Evolutionary conservation across 306 rosid genomes (phyloP).

Genomic region (Rosa chinensis): DNA sequence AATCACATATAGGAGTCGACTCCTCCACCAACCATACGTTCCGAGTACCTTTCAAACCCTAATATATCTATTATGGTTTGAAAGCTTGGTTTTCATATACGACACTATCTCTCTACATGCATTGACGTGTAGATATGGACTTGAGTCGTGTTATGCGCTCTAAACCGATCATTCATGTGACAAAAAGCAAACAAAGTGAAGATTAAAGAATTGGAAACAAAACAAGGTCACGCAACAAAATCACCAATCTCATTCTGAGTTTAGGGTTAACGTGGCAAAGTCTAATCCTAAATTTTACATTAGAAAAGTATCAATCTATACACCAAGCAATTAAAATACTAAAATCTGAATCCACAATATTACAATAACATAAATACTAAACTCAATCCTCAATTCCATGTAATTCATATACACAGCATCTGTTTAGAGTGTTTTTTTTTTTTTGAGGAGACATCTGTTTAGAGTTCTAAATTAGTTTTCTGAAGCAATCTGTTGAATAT

Average conservation of each 20-base stretch:
- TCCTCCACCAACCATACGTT: background rate
- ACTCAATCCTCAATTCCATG: no score
- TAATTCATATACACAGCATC: no score
- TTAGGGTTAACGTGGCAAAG: constrained; percentile 25
- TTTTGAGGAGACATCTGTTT: background rate
- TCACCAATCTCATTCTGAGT: constrained; percentile 23
- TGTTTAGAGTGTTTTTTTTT: background rate
- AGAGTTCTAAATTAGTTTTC: background rate
- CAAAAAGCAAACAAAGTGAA: constrained; percentile 3
- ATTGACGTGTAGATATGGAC: constrained; percentile 23
- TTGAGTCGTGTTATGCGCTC: constrained; percentile 34
- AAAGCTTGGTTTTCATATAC: constrained; percentile 24
- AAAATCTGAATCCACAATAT: background rate
- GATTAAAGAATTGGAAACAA: constrained; percentile 14
- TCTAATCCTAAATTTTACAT: constrained; percentile 10
- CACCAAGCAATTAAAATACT: background rate
- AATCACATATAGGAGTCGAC: background rate
- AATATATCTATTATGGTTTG: background rate
- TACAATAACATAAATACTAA: background rate
- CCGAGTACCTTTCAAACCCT: background rate
- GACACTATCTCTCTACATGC: constrained; percentile 17
- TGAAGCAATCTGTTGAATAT: no score
- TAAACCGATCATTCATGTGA: constrained; percentile 18
- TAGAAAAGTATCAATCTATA: constrained; percentile 15
- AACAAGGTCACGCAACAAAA: constrained; percentile 25